Base-by-base conservation (phyloP, 768 basidiomycete species). In the Harrya chromipes region DNA sequence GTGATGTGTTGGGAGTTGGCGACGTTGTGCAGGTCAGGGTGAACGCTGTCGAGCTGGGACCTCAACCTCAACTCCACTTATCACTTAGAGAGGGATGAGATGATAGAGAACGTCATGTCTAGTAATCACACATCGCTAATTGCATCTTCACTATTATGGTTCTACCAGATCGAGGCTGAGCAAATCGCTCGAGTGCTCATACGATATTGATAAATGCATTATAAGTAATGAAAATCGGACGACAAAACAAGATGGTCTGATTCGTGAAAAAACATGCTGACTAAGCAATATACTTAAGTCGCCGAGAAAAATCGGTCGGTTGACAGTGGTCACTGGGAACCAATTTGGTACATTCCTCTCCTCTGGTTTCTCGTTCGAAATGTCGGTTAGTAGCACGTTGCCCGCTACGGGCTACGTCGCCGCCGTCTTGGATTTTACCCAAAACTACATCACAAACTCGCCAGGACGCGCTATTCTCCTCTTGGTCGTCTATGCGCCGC, bases 401-500 rank as follows among this genome's bases (percentile, higher is more conserved):
- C 56, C 64, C 35, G 21, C 47, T 7, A 41, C 41, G 54, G 67
- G 67, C 54, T 70, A 67, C 47, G 49, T 57, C 12, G 55, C 62
- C 16, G 49, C 55, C 4, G 19, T 45, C 0, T 26, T 70, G 26
- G 62, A 52, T 9, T 49, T 41, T 0, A n/a, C 35, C 19, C 62
- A 57, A 26, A 43, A 21, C 40, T 64, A 63, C n/a, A 6, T 70
- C n/a, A 4, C 20, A 9, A 49, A 55, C 40, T 62, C 58, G 0
- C 64, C 67, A 0, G 60, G 58, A 46, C 58, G 64, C 27, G 55
- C 72, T 8, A 49, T 72, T 20, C 57, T 72, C 56, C 75, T 69
- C 58, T 56, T 63, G 4, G 40, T 90, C 42, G 59, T 94, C 37
- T 90, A 84, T 54, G 68, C 82, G 13, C 90, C 92, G 3, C 36